Evolutionary conservation across 2,329 filamentous ascomycete genomes (phyloP).

Genomic region (Chaetomium globosum): DNA sequence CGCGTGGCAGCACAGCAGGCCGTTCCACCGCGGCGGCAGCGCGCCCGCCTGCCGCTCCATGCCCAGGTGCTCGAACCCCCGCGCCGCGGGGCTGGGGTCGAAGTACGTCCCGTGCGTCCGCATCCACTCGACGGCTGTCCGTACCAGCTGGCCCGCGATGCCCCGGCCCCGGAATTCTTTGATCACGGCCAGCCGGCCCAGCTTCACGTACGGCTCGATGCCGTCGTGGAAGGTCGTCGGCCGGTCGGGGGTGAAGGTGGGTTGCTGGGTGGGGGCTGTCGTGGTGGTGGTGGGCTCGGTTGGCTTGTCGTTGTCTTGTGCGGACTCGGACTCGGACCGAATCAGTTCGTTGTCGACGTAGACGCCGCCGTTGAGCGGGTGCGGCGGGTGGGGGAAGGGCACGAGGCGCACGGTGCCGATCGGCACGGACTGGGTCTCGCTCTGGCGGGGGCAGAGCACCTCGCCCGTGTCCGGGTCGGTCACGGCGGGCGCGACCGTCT

Average conservation of each 20-base stretch:
- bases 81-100: constrained; percentile 51
- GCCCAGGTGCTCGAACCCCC: constrained; percentile 50
- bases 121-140: constrained; percentile 69
- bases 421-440: constrained; percentile 53
- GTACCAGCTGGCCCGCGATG: constrained; percentile 67
- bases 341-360: constrained; percentile 52
- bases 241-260: constrained; percentile 44
- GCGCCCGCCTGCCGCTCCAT: constrained; percentile 41
- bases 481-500: constrained; percentile 46
- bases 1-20: constrained; percentile 77
- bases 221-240: constrained; percentile 59
- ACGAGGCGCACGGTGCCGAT: constrained; percentile 79
- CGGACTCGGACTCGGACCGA: constrained; percentile 18
- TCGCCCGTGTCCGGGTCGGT: constrained; percentile 48
- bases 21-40: constrained; percentile 65
- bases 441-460: constrained; percentile 48
- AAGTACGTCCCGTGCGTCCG: constrained; percentile 60
- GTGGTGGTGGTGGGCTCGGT: constrained; percentile 8
- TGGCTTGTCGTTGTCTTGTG: constrained; percentile 10
- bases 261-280: constrained; percentile 17
- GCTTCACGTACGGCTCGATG: constrained; percentile 76
- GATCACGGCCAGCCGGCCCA: constrained; percentile 75
- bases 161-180: constrained; percentile 65
- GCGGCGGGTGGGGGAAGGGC: constrained; percentile 73
- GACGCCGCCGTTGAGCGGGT: constrained; percentile 56